Evolutionary conservation across 305 asterid genomes (phyloP), one percentile per base, ranked within the genome.

Genomic region (Ilex paraguariensis): DNA sequence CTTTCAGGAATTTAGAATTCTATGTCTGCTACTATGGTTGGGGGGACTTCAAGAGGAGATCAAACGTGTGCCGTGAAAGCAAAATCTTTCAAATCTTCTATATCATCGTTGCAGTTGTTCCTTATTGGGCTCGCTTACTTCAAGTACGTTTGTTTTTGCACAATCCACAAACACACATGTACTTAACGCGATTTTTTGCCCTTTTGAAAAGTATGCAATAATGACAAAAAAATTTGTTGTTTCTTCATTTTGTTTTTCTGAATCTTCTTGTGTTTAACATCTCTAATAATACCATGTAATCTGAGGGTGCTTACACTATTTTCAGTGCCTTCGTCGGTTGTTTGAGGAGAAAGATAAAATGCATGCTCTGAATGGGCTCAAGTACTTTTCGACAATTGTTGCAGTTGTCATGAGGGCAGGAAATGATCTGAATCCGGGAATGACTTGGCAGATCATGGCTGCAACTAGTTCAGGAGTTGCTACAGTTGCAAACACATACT

Each of bases 371-470:
- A 90, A 90, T 46, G 62, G 74, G 66, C 76, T 90, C 9, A 88
- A 84, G 63, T 84, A 88, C 75, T 67, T 83, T 46, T 86, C 96
- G 9, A 88, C 96, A 0, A 64, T 88, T 21, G 81, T 76, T 32
- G 98, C 98, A 3, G 80, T 88, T 50, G 95, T 84, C 0, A 68
- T 74, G 70, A 85, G 95, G 74, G 82, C 98, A 54, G 51, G 83
- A 0, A 77, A 77, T 56, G 57, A 52, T 44, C 70, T 62, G 28
- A 74, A 57, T 17, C 10, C 70, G 45, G 77, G 75, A 51, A 8
- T 16, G 3, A 73, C 77, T 31, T 83, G 80, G 95, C 75, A 1
- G 67, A 48, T 83, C 60, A 46, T 88, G 78, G 91, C 95, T 39
- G 63, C 77, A 11, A 75, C 86, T 10, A 84, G 81, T 9, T 88